Base-by-base conservation (phyloP, 1,284 basidiomycete genomes). In the Phylloporus sp. region DNA sequence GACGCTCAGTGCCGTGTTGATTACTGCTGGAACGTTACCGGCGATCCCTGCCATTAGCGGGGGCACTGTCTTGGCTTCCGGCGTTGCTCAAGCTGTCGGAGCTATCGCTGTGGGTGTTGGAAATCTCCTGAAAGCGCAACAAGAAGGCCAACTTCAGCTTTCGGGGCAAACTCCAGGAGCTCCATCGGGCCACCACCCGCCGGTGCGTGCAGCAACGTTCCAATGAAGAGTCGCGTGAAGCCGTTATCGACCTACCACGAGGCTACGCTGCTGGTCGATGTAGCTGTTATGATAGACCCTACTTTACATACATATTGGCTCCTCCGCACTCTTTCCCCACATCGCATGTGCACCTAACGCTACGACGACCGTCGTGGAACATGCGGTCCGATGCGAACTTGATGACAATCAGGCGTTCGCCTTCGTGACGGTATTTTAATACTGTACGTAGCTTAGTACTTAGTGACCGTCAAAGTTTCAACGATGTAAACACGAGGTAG, bases 51-150 rank as follows among this genome's bases (percentile, higher is more conserved):
- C 82, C 3, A 83, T 92, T 69, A 81, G 80, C 54, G 89, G 89
- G 28, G 90, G 90, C 26, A 87, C 88, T 0, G 79, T 90, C 64
- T 80, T 92, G 39, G 90, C 90, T 10, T 85, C 88, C 18, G 82
- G 86, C 20, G 87, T 91, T 8, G 88, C 85, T 20, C 90, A 92
- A 68, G 90, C 91, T 1, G 85, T 90, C 26, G 90, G 91, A 15
- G 89, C 89, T 2, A 86, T 92, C 60, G 91, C 89, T 1, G 83
- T 92, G 4, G 90, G 89, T 6, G 78, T 92, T 34, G 90, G 90
- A 1, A 84, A 80, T 34, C 74, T 81, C 73, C 75, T 86, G 49
- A 83, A 82, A 66, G 76, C 79, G 7, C 72, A 79, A 44, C 78
- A 81, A 31, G 78, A 82, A 53, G 76, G 76, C 20, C 77, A 77